Percentiles rank a stretch among this genome's conserved stretches.
These are phyloP conservation scores for Niebla homalea DNA, from an alignment of 495 filamentous ascomycete species.

Conservation along the genomic window DNA sequence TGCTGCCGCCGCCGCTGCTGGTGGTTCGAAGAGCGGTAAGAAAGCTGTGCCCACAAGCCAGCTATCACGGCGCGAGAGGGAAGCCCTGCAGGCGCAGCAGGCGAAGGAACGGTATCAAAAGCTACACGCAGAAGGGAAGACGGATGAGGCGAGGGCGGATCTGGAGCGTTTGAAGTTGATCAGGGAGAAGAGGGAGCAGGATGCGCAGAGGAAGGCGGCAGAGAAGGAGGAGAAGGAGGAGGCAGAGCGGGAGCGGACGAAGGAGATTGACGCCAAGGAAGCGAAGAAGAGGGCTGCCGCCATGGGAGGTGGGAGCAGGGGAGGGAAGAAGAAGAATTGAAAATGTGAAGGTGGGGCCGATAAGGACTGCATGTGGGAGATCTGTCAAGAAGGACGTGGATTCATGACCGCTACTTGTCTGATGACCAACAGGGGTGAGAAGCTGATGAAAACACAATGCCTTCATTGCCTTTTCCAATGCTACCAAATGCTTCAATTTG, in stretches of 20 bases:
- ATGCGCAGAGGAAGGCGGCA: constrained; percentile 65
- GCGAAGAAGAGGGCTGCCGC: constrained; percentile 25
- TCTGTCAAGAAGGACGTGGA: no score
- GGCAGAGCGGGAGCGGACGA: constrained; percentile 34
- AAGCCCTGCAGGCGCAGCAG: constrained; percentile 76
- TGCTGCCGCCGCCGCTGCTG: constrained; percentile 9
- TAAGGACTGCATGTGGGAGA: not conserved
- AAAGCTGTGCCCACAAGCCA: constrained; percentile 34
- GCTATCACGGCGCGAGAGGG: constrained; percentile 70
- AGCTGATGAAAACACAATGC: no score
- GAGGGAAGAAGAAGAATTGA: constrained; percentile 14
- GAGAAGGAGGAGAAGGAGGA: constrained; percentile 66
- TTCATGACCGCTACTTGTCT: no score
- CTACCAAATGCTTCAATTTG: no score
- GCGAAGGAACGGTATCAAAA: constrained; percentile 87
- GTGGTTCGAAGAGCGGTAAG: constrained; percentile 24
- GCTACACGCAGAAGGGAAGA: constrained; percentile 90
- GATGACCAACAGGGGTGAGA: no score
- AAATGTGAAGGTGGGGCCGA: not conserved
- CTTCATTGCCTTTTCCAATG: no score
- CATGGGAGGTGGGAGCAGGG: constrained; percentile 14
- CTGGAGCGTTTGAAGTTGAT: constrained; percentile 69
- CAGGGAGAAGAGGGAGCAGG: constrained; percentile 72
- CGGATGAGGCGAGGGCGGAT: constrained; percentile 91
- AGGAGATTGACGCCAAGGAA: constrained; percentile 23